A percentile compares a stretch with the other conserved stretches of the same genome.
phyloP scores from a whole-genome alignment of 1,139 yeast species.

The Saccharomyces hybrid region DNA sequence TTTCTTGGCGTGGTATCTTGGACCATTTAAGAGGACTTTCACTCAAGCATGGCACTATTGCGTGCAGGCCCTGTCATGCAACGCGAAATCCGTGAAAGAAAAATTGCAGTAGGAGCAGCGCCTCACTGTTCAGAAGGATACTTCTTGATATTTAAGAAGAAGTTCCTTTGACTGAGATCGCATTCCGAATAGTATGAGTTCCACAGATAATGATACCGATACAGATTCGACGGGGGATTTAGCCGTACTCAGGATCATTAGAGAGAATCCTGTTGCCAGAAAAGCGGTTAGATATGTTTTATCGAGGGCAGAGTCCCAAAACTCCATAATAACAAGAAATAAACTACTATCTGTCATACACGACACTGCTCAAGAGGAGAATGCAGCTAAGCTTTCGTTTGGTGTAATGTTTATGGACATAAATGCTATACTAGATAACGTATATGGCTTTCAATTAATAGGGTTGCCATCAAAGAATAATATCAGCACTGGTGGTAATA shows the following conservation, averaged over 20 bases:
- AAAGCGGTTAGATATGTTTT: slow-evolving; percentile 19
- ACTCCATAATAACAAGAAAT: slow-evolving; percentile 17
- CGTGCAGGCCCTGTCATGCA: background rate
- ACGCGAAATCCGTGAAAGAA: background rate
- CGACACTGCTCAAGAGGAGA: slow-evolving; percentile 18
- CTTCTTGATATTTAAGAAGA: background rate
- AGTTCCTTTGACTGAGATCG: too few species aligned
- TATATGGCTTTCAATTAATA: slow-evolving; percentile 22
- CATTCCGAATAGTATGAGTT: background rate
- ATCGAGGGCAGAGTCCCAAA: slow-evolving; percentile 18
- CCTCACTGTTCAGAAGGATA: too few species aligned
- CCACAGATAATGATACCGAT: background rate
- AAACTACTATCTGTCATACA: slow-evolving; percentile 16
- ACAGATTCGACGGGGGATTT: background rate
- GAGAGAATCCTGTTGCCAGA: slow-evolving; percentile 11
- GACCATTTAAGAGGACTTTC: background rate
- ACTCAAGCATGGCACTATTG: background rate
- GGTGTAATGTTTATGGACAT: slow-evolving; percentile 10
- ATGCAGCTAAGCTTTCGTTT: slow-evolving; percentile 12
- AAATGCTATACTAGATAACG: slow-evolving; percentile 17
- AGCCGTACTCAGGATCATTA: background rate
- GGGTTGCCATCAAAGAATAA: slow-evolving; percentile 14
- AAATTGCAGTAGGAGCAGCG: background rate
- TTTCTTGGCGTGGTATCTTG: background rate
- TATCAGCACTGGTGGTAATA: background rate